Evolutionary conservation across 306 rosid genomes (phyloP).

Genomic region (Dalbergia cochinchinensis): DNA sequence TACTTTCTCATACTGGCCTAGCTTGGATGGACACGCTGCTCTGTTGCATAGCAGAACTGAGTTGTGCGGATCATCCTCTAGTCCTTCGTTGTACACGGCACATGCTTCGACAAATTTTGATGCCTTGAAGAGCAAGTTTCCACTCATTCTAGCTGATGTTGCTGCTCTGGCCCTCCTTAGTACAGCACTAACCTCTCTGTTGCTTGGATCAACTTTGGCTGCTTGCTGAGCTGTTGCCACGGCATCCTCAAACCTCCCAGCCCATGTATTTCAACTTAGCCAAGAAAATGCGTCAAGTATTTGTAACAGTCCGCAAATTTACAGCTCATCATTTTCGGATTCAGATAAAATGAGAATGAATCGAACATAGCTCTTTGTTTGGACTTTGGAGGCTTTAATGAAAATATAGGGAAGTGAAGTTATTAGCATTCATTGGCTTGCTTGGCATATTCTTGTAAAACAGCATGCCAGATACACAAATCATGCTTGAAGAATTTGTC

Average conservation of each 20-base stretch:
- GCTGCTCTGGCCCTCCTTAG: slow-evolving; percentile 71
- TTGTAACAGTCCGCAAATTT: background rate
- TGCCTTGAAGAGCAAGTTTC: slow-evolving; percentile 90
- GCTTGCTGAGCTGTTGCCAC: slow-evolving; percentile 70
- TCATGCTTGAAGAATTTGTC: slow-evolving; percentile 13
- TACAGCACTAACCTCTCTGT: slow-evolving; percentile 59
- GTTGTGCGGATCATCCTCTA: slow-evolving; percentile 76
- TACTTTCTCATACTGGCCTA: slow-evolving; percentile 89
- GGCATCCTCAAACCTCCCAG: slow-evolving; percentile 86
- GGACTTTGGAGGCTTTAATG: slow-evolving; percentile 5
- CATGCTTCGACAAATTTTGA: slow-evolving; percentile 79
- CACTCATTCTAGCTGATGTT: slow-evolving; percentile 77
- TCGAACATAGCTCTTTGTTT: background rate
- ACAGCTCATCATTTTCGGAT: no score
- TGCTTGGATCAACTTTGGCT: slow-evolving; percentile 68
- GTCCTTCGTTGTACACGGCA: slow-evolving; percentile 76
- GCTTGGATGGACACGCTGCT: slow-evolving; percentile 93
- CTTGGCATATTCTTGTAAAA: background rate
- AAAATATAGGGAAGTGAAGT: background rate
- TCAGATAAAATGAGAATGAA: background rate
- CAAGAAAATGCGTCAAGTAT: background rate
- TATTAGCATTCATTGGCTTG: background rate
- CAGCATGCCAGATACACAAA: background rate
- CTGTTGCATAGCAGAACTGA: slow-evolving; percentile 88
- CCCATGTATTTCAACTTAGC: slow-evolving; percentile 44